A percentile compares a stretch with the other conserved stretches of the same genome.
Evolutionary conservation across 257 asterid species (phyloP).

Genomic region (Gentiana dahurica): DNA sequence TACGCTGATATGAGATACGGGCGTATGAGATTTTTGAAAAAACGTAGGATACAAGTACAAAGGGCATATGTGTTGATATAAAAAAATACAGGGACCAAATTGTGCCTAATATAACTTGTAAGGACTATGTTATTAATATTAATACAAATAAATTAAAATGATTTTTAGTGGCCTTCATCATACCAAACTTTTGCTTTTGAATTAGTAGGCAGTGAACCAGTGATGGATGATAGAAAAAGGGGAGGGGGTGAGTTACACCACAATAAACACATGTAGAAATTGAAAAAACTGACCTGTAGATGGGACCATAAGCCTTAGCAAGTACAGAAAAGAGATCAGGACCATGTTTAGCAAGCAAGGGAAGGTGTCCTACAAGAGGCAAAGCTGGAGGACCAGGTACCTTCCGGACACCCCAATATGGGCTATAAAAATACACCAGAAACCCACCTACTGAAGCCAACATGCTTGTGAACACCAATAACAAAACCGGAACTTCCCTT

Average conservation of each 20-base stretch:
- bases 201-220: too few relatives aligned
- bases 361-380: slow-evolving; percentile 87
- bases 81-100: too few relatives aligned
- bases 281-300: slow-evolving; percentile 52
- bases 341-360: slow-evolving; percentile 79
- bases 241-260: not conserved
- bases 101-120: too few relatives aligned
- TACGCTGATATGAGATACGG: too few relatives aligned
- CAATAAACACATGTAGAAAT: not conserved
- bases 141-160: too few relatives aligned
- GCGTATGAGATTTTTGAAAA: too few relatives aligned
- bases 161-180: too few relatives aligned
- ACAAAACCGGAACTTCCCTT: slow-evolving; percentile 7
- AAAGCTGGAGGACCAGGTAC: slow-evolving; percentile 87
- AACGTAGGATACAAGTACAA: too few relatives aligned
- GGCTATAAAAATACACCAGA: slow-evolving; percentile 51
- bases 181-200: too few relatives aligned
- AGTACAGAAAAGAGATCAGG: slow-evolving; percentile 77
- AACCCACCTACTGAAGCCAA: slow-evolving; percentile 28
- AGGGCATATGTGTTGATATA: too few relatives aligned
- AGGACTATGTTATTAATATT: too few relatives aligned
- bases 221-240: too few relatives aligned
- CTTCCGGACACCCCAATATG: slow-evolving; percentile 70
- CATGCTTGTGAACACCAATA: slow-evolving; percentile 16
- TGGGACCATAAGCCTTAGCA: slow-evolving; percentile 69